Conservation (phyloP, 192 early-diverging fungal species). For the Gorgonomyces haynaldii region DNA sequence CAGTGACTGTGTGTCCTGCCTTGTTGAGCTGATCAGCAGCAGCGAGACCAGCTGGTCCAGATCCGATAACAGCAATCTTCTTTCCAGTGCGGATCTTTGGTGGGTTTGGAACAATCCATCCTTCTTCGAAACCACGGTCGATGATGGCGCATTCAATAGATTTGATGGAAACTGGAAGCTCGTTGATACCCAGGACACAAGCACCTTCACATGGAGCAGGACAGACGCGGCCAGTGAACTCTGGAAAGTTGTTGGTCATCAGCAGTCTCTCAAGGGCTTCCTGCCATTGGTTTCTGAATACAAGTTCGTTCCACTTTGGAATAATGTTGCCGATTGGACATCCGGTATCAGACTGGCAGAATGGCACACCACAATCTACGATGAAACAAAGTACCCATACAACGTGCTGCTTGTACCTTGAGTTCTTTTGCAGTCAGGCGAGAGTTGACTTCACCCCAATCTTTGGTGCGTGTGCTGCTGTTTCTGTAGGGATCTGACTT, state of each 20-base stretch:
- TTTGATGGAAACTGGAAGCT: constrained; percentile 90
- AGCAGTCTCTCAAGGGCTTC: constrained; percentile 85
- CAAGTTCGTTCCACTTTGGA: constrained; percentile 97
- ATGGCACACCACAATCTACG: constrained; percentile 79
- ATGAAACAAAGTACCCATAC: constrained; percentile 57
- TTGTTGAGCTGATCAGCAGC: constrained; percentile 97
- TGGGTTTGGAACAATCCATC: constrained; percentile 88
- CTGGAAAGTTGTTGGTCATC: constrained; percentile 99
- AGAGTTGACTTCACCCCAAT: constrained; percentile 93
- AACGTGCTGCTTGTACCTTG: constrained; percentile 87
- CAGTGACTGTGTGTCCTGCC: constrained; percentile 87
- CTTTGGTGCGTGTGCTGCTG: constrained; percentile 62
- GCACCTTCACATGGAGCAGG: constrained; percentile 97
- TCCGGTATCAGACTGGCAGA: constrained; percentile 95
- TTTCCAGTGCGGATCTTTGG: constrained; percentile 71
- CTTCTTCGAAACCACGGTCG: constrained; percentile 90
- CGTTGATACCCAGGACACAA: constrained; percentile 91
- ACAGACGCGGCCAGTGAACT: constrained; percentile 98
- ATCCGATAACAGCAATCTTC: constrained; percentile 81
- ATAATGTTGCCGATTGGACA: constrained; percentile 99
- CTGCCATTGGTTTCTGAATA: constrained; percentile 93
- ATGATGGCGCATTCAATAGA: constrained; percentile 96
- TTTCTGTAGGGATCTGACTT: constrained; percentile 80
- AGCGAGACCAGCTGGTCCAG: constrained; percentile 89
- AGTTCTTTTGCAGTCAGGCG: constrained; percentile 70